Conservation (phyloP, 768 basidiomycete species). For the Suillus hirtellus region DNA sequence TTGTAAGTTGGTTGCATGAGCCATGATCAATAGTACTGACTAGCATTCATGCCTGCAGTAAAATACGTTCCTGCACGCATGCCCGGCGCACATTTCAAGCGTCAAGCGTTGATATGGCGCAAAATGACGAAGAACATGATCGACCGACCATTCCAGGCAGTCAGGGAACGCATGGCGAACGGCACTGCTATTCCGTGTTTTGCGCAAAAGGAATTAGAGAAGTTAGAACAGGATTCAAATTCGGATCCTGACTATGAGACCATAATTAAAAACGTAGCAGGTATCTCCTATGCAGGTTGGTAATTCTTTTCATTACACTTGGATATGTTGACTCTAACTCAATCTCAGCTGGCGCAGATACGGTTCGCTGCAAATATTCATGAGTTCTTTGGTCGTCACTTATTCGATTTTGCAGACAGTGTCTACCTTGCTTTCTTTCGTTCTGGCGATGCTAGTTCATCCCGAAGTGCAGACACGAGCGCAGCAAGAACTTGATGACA, state of each 20-base stretch:
- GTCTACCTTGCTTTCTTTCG: conserved; percentile 48
- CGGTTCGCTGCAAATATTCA: conserved; percentile 21
- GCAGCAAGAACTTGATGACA: conserved; percentile 53
- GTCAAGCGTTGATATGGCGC: conserved; percentile 45
- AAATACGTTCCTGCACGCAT: conserved; percentile 52
- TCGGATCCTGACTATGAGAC: conserved; percentile 40
- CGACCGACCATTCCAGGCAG: conserved; percentile 41
- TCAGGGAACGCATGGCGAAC: conserved; percentile 44
- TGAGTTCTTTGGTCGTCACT: conserved; percentile 27
- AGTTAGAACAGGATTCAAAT: conserved; percentile 25
- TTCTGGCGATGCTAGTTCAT: conserved; percentile 55
- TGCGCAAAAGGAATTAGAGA: conserved; percentile 41
- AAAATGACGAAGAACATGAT: conserved; percentile 30
- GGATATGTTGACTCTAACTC: conserved; percentile 11
- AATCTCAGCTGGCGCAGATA: conserved; percentile 27
- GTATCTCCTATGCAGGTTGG: conserved; percentile 49
- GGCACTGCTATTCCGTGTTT: conserved; percentile 42
- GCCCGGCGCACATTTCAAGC: conserved; percentile 50
- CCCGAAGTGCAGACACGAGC: conserved; percentile 49
- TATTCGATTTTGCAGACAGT: conserved; percentile 41
- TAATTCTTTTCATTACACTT: background rate
- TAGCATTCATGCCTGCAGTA: conserved; percentile 22
- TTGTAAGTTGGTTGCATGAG: conserved; percentile 23
- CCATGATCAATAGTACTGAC: background rate
- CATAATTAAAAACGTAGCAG: conserved; percentile 51